A percentile compares a stretch with the other conserved stretches of the same genome.
Conservation (phyloP, 1,284 basidiomycete genomes). For the Boletus albobrunnescens region DNA sequence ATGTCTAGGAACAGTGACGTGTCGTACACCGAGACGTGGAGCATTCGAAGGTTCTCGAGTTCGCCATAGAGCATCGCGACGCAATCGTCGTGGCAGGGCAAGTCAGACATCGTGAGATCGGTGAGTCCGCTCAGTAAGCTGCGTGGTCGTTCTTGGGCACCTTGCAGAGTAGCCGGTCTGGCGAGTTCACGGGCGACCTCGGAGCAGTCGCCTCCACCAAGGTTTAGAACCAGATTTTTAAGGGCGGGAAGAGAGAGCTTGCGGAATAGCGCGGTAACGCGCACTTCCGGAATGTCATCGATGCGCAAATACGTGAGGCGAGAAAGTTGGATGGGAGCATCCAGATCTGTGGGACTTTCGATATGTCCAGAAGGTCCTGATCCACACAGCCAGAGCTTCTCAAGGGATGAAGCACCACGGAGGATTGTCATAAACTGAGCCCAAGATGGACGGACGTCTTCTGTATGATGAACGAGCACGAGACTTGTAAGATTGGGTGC, state of each 20-base stretch:
- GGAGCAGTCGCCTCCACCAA: neutral
- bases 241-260: neutral
- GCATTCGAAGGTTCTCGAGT: neutral
- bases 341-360: neutral
- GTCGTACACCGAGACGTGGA: neutral
- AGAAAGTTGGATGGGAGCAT: neutral
- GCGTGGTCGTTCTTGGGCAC: neutral
- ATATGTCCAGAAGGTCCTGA: neutral
- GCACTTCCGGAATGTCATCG: too few species aligned
- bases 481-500: neutral
- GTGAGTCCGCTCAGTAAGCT: neutral
- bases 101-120: neutral
- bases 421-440: neutral
- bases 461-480: too few species aligned
- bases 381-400: neutral
- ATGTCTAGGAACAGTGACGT: neutral
- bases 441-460: neutral
- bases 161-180: neutral
- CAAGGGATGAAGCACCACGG: neutral
- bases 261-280: neutral
- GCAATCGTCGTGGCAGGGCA: neutral
- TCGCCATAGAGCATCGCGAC: neutral
- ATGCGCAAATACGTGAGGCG: too few species aligned
- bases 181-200: neutral
- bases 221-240: neutral